phyloP scores from a whole-genome alignment of 306 rosid species.

The Parietaria judaica region DNA sequence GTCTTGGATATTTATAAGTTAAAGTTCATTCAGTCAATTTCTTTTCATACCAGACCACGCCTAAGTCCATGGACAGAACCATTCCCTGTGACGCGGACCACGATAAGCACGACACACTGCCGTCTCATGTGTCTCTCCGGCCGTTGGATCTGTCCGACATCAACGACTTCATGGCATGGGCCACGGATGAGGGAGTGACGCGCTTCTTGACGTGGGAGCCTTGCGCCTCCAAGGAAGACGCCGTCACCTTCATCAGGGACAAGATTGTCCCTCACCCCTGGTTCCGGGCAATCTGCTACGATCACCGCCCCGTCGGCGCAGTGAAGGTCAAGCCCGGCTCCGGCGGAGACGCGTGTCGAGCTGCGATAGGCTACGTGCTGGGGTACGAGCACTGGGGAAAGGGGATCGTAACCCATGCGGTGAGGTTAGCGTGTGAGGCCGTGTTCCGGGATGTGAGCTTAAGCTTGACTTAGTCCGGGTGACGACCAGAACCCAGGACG shows the following conservation, averaged over 20 bases:
- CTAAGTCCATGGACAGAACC: too few species aligned
- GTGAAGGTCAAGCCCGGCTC: constrained; percentile 23
- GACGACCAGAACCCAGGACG: too few species aligned
- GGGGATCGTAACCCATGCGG: constrained; percentile 35
- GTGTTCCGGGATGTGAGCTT: too few species aligned
- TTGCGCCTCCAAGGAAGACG: constrained; percentile 34
- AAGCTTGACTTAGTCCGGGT: too few species aligned
- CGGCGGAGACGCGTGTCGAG: constrained; percentile 28
- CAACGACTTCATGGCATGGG: constrained; percentile 61
- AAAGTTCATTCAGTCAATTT: too few species aligned
- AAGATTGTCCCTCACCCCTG: constrained; percentile 33
- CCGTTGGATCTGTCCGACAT: constrained; percentile 39
- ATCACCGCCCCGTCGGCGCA: constrained; percentile 27
- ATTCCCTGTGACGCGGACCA: too few species aligned
- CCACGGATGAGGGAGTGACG: constrained; percentile 37
- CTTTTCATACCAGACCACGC: too few species aligned
- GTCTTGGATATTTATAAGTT: too few species aligned
- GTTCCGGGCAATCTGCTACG: constrained; percentile 53
- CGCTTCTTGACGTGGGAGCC: constrained; percentile 54
- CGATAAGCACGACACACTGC: background rate
- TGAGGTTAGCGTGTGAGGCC: constrained; percentile 19
- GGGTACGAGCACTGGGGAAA: constrained; percentile 47
- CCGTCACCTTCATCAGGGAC: constrained; percentile 30
- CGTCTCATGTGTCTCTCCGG: constrained; percentile 34
- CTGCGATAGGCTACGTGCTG: constrained; percentile 50